phyloP scores from a whole-genome alignment of 2,329 filamentous ascomycete genomes.

The Metarhizium robertsii region DNA sequence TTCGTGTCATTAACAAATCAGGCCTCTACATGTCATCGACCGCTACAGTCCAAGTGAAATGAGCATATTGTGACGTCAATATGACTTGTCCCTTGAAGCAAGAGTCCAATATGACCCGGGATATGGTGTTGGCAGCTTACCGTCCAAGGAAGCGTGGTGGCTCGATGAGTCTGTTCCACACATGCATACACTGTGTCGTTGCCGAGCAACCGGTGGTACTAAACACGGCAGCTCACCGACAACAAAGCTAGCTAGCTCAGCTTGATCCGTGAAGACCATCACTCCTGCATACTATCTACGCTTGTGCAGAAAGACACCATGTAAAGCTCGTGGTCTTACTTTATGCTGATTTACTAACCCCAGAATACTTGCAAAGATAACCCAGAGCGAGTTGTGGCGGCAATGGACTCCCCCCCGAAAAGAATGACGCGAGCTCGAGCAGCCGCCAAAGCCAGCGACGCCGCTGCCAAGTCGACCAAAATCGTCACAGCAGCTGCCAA shows the following conservation, averaged over 20 bases:
- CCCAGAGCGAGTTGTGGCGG: neutral
- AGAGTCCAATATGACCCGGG: no score
- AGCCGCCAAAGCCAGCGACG: conserved; percentile 31
- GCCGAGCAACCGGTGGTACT: conserved; percentile 8
- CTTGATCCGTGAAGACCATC: neutral
- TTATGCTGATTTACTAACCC: conserved; percentile 7
- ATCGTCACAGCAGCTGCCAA: conserved; percentile 40
- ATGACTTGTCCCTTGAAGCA: no score
- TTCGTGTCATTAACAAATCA: no score
- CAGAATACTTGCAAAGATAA: neutral
- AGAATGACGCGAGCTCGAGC: conserved; percentile 45
- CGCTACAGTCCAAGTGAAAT: no score
- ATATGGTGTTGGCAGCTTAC: no score
- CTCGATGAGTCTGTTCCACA: no score
- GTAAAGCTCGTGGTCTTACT: conserved; percentile 12
- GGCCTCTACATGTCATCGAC: no score
- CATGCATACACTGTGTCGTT: conserved; percentile 5
- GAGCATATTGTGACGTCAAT: no score
- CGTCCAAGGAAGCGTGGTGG: neutral
- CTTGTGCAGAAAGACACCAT: conserved; percentile 15
- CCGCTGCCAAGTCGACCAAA: conserved; percentile 30
- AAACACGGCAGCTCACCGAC: conserved; percentile 1
- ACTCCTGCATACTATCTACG: conserved; percentile 5
- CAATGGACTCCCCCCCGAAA: conserved; percentile 51
- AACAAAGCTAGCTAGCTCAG: conserved; percentile 6